Conservation (phyloP, 257 asterid species). For the Agastache rugosa region DNA sequence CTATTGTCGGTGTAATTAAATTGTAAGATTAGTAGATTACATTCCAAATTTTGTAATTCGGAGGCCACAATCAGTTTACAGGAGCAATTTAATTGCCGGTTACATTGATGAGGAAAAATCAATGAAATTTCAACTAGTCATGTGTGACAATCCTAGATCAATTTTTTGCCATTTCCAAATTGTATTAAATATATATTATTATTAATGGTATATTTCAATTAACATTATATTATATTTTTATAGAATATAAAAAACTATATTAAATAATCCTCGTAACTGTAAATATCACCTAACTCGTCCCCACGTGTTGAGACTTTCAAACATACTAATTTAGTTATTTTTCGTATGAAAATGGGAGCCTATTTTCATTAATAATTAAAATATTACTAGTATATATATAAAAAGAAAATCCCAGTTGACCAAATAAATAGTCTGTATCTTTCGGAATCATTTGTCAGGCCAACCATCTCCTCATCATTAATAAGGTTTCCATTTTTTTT, state of each 20-base stretch:
- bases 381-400: too few relatives aligned
- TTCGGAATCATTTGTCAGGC: not conserved
- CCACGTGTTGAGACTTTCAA: not conserved
- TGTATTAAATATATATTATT: too few relatives aligned
- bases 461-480: not conserved
- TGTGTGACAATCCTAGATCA: not conserved
- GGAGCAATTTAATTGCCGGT: too few relatives aligned
- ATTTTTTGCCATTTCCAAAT: not conserved
- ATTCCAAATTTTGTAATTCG: too few relatives aligned
- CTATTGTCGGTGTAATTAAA: too few relatives aligned
- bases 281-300: conserved; percentile 18
- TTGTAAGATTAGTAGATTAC: too few relatives aligned
- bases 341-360: too few relatives aligned
- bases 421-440: not conserved
- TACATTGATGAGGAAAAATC: too few relatives aligned
- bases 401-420: not conserved
- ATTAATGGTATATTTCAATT: not conserved
- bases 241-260: not conserved
- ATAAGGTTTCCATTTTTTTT: too few relatives aligned
- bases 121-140: not conserved
- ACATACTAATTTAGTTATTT: not conserved
- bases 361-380: too few relatives aligned
- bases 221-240: too few relatives aligned
- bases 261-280: not conserved
- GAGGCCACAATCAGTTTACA: too few relatives aligned